phyloP scores from a whole-genome alignment of 805 yeast genomes.

The Dipodascus albidus region DNA sequence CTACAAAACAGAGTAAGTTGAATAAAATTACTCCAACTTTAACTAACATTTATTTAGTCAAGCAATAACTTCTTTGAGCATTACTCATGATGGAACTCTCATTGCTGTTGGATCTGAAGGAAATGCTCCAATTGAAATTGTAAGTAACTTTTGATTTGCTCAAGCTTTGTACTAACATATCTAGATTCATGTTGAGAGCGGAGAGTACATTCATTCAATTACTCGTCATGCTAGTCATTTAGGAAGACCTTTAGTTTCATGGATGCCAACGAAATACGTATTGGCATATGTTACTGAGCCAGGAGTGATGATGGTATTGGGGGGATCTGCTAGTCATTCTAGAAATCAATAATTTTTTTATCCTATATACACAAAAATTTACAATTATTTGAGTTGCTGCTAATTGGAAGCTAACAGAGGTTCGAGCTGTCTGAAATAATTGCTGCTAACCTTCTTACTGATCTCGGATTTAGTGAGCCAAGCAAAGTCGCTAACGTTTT shows the following conservation, averaged over 20 bases:
- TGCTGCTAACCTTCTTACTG: slow-evolving; percentile 35
- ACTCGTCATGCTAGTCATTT: slow-evolving; percentile 14
- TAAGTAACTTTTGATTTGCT: slow-evolving; percentile 6
- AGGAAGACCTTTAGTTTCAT: slow-evolving; percentile 21
- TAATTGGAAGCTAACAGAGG: slow-evolving; percentile 14
- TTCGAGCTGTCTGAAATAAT: slow-evolving; percentile 44
- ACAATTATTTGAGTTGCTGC: too few relatives aligned
- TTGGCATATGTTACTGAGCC: slow-evolving; percentile 22
- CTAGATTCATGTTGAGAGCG: slow-evolving; percentile 21
- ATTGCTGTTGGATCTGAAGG: slow-evolving; percentile 36
- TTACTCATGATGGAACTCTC: slow-evolving; percentile 35
- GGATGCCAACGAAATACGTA: slow-evolving; percentile 23
- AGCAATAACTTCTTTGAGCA: slow-evolving; percentile 30
- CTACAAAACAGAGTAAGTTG: slow-evolving; percentile 16
- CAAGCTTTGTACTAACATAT: neutral
- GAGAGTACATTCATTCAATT: slow-evolving; percentile 15
- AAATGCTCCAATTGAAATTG: slow-evolving; percentile 29
- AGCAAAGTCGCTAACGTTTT: slow-evolving; percentile 39
- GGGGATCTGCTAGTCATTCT: neutral
- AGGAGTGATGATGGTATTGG: slow-evolving; percentile 12
- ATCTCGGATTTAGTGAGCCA: slow-evolving; percentile 86
- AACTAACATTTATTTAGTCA: slow-evolving; percentile 18
- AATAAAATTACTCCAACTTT: slow-evolving; percentile 22
- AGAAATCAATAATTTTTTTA: neutral
- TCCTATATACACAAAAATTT: slow-evolving; percentile 3